Evolutionary conservation across 208 protist genomes (phyloP).

Genomic region (Leishmania aethiopica): DNA sequence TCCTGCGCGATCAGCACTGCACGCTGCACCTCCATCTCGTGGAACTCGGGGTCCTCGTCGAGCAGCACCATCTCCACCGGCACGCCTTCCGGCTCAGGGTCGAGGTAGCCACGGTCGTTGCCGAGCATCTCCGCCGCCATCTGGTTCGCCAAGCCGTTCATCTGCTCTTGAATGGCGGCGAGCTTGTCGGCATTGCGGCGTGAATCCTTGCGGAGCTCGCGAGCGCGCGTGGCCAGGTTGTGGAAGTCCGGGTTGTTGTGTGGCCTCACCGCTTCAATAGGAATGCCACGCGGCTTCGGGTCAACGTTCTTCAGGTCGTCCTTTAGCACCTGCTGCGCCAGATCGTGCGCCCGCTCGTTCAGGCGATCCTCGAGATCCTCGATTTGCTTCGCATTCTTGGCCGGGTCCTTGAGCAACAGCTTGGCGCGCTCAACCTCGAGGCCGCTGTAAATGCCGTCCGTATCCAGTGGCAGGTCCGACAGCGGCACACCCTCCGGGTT

Average conservation of each 20-base stretch:
- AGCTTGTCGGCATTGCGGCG: conserved; percentile 47
- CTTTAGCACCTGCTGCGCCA: conserved; percentile 58
- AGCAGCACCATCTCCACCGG: conserved; percentile 50
- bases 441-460: conserved; percentile 58
- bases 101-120: conserved; percentile 60
- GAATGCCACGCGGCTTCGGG: conserved; percentile 44
- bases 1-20: conserved; percentile 62
- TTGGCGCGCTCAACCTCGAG: conserved; percentile 73
- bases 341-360: conserved; percentile 58
- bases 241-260: conserved; percentile 68
- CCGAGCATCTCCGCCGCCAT: conserved; percentile 49
- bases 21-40: conserved; percentile 64
- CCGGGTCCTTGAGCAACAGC: conserved; percentile 60
- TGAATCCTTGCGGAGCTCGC: conserved; percentile 64
- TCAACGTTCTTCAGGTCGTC: conserved; percentile 63
- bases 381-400: conserved; percentile 53
- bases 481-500: conserved; percentile 62
- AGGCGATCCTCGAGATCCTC: conserved; percentile 64
- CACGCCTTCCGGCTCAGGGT: conserved; percentile 66
- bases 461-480: conserved; percentile 58
- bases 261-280: conserved; percentile 50
- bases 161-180: conserved; percentile 45
- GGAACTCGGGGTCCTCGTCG: conserved; percentile 50
- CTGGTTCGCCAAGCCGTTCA: conserved; percentile 57
- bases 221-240: conserved; percentile 50